These are phyloP conservation scores for Neopestalotiopsis rosae DNA, from an alignment of 2,329 filamentous ascomycete genomes.

Conservation along the genomic window DNA sequence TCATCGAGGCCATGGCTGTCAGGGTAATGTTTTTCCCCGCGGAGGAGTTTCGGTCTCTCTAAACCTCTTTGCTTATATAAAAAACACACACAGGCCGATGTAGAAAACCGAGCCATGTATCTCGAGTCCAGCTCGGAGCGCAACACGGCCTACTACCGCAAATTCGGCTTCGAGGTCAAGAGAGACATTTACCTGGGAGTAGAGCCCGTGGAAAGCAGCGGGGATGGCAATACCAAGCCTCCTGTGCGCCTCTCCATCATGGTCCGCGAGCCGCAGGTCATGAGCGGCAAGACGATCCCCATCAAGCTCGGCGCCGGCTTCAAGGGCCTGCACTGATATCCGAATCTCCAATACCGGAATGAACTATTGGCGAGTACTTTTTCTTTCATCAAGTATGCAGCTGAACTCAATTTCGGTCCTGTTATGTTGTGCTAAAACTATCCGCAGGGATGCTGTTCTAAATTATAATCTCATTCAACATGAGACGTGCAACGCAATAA, in stretches of 20 bases:
- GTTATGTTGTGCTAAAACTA: background rate
- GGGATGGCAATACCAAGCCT: conserved; percentile 32
- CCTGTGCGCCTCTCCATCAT: conserved; percentile 78
- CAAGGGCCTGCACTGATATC: conserved; percentile 27
- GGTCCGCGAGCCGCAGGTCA: conserved; percentile 72
- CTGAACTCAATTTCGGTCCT: background rate
- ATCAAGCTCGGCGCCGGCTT: conserved; percentile 39
- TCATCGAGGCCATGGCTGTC: conserved; percentile 72
- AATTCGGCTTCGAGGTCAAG: conserved; percentile 73
- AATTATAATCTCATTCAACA: conserved; percentile 7
- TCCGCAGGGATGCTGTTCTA: background rate
- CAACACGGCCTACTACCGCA: conserved; percentile 76
- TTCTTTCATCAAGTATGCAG: background rate
- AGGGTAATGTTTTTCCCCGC: conserved; percentile 46
- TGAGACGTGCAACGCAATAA: background rate
- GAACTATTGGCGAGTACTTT: background rate
- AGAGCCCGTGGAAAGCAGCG: background rate
- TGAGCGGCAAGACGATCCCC: conserved; percentile 38
- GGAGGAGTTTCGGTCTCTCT: background rate
- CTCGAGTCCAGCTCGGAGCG: conserved; percentile 75
- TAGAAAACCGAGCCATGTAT: conserved; percentile 71
- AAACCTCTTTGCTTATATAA: background rate
- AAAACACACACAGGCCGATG: conserved; percentile 61
- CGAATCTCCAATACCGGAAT: background rate
- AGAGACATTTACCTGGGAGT: conserved; percentile 64